Conservation (phyloP, 139 green algal species). For the Deuterostichococcus epilithicus region DNA sequence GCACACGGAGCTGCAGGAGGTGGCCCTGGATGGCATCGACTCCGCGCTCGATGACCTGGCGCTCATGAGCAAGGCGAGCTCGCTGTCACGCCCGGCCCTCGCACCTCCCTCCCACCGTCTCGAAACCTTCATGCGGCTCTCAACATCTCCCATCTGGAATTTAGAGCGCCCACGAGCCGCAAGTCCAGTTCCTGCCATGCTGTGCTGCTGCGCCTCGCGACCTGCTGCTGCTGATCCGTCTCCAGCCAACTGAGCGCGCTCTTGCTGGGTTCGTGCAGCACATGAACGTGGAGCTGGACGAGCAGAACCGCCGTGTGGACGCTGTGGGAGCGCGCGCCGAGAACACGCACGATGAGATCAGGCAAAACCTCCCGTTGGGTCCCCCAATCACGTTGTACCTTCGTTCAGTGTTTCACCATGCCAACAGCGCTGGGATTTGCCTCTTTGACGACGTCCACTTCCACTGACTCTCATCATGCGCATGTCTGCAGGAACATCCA, state of each 20-base stretch:
- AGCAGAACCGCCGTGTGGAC: not conserved
- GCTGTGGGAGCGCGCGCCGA: not conserved
- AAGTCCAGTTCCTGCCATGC: not conserved
- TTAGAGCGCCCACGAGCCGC: not conserved
- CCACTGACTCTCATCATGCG: too few relatives aligned
- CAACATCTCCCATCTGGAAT: too few relatives aligned
- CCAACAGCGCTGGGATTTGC: too few relatives aligned
- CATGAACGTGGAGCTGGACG: constrained; percentile 4
- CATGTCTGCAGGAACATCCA: not conserved
- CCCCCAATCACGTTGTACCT: too few relatives aligned
- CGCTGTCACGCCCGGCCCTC: not conserved
- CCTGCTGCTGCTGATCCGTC: not conserved
- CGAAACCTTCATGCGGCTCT: not conserved
- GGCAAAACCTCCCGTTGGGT: too few relatives aligned
- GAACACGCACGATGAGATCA: not conserved
- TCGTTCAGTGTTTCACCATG: too few relatives aligned
- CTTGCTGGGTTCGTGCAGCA: not conserved
- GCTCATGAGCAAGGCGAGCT: constrained; percentile 4
- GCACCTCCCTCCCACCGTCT: not conserved
- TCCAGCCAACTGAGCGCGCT: not conserved
- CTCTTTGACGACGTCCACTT: not conserved
- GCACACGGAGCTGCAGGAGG: constrained; percentile 15
- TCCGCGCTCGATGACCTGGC: constrained; percentile 6
- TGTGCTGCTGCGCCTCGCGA: not conserved
- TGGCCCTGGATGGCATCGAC: constrained; percentile 14